phyloP scores from a whole-genome alignment of 2,329 filamentous ascomycete species.

The Ceratocystis destructans region DNA sequence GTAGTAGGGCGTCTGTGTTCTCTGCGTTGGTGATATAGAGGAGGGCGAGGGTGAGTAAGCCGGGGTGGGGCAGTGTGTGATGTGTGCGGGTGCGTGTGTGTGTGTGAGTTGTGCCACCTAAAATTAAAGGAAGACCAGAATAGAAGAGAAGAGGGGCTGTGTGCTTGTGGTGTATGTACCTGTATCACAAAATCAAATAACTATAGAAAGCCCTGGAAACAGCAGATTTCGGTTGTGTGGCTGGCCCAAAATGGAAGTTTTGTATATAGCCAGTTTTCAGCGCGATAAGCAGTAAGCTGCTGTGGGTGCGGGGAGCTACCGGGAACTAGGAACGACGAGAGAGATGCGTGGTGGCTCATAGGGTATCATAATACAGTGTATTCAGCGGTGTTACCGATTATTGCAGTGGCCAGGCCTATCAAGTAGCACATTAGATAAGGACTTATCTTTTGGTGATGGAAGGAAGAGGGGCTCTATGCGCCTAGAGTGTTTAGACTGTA shows the following conservation, averaged over 20 bases:
- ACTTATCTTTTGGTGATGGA: background rate
- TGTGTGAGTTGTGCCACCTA: background rate
- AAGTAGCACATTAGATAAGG: background rate
- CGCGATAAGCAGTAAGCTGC: background rate
- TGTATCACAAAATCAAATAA: background rate
- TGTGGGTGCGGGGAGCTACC: background rate
- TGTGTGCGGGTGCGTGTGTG: background rate
- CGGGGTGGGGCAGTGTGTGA: background rate
- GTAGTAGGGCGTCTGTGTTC: background rate
- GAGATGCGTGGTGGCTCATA: background rate
- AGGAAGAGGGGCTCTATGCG: background rate
- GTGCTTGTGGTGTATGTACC: background rate
- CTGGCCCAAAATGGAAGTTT: background rate
- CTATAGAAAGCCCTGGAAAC: background rate
- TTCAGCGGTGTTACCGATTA: background rate
- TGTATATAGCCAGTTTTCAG: background rate
- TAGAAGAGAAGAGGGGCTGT: background rate
- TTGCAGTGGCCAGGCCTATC: background rate
- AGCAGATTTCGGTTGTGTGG: background rate
- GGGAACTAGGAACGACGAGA: background rate
- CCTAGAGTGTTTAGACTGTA: background rate
- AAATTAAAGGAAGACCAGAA: background rate
- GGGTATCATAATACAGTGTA: background rate
- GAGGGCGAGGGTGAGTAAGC: background rate
- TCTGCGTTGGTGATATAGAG: background rate